Evolutionary conservation across 2,329 filamentous ascomycete genomes (phyloP).

Genomic region (Trichoderma guizhouense): DNA sequence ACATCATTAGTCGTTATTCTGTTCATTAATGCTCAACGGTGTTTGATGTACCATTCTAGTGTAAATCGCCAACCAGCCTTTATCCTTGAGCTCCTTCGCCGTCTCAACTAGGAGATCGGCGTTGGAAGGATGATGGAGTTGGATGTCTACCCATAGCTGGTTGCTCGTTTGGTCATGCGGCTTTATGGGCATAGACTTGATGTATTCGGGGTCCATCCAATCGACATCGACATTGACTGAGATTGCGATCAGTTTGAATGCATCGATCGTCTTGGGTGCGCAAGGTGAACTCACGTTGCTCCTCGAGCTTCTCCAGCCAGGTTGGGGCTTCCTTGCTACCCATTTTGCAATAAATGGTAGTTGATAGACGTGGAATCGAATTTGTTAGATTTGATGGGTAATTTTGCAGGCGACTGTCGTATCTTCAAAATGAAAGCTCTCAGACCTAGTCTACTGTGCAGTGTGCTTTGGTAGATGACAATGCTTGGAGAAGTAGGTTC

Average conservation of each 20-base stretch:
- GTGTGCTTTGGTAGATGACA: background rate
- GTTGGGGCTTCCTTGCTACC: slow-evolving; percentile 31
- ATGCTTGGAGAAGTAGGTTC: background rate
- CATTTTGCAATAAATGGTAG: slow-evolving; percentile 24
- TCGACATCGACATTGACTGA: slow-evolving; percentile 50
- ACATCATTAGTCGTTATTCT: background rate
- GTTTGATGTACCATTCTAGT: slow-evolving; percentile 38
- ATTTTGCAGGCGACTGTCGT: too few species aligned
- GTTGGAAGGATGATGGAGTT: slow-evolving; percentile 44
- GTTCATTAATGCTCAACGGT: background rate
- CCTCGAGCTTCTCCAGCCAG: slow-evolving; percentile 44
- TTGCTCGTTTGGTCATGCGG: slow-evolving; percentile 51
- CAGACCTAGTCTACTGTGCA: background rate
- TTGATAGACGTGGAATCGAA: too few species aligned
- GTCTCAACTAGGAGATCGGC: slow-evolving; percentile 40
- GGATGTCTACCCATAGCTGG: slow-evolving; percentile 46
- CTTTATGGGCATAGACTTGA: slow-evolving; percentile 42
- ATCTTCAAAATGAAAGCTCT: background rate
- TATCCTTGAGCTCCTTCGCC: slow-evolving; percentile 41
- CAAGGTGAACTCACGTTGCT: slow-evolving; percentile 33
- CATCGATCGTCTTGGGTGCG: too few species aligned
- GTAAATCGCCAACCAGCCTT: slow-evolving; percentile 47
- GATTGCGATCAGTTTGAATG: background rate
- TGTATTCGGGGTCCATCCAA: slow-evolving; percentile 49
- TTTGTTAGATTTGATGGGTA: background rate